phyloP scores from a whole-genome alignment of 2,329 filamentous ascomycete genomes.

The Trichoderma citrinoviride region DNA sequence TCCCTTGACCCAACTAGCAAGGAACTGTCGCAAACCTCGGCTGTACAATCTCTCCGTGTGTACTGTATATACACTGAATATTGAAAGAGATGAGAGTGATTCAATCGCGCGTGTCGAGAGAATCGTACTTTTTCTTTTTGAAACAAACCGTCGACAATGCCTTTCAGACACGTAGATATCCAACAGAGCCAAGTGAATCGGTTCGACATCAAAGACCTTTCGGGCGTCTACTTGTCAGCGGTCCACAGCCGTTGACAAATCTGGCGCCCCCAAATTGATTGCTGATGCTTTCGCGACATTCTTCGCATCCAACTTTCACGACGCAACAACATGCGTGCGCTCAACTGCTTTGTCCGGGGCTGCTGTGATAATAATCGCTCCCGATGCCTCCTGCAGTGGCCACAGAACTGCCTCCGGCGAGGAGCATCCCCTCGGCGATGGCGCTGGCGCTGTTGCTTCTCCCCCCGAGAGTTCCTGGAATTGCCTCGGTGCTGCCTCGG shows the following conservation, averaged over 20 bases:
- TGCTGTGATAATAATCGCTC: conserved; percentile 41
- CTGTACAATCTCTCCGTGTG: neutral
- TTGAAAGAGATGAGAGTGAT: neutral
- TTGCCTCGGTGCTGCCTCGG: conserved; percentile 35
- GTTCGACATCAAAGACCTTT: neutral
- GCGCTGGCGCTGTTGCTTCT: conserved; percentile 37
- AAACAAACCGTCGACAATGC: neutral
- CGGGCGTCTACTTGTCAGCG: too few species aligned
- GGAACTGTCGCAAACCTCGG: neutral
- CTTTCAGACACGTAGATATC: neutral
- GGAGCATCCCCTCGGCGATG: conserved; percentile 29
- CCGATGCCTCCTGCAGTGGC: conserved; percentile 42
- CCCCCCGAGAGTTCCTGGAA: conserved; percentile 32
- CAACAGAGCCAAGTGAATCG: neutral
- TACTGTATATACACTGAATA: neutral
- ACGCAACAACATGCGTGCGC: neutral
- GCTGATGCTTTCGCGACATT: neutral
- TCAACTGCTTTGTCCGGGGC: conserved; percentile 32
- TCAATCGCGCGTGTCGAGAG: neutral
- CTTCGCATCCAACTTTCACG: neutral
- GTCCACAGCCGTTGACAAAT: too few species aligned
- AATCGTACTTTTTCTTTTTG: neutral
- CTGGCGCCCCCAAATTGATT: too few species aligned
- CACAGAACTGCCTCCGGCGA: conserved; percentile 37
- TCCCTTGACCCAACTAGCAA: neutral